These are phyloP conservation scores for Phylloporus gajari DNA, from an alignment of 1,284 basidiomycete species.

Conservation along the genomic window DNA sequence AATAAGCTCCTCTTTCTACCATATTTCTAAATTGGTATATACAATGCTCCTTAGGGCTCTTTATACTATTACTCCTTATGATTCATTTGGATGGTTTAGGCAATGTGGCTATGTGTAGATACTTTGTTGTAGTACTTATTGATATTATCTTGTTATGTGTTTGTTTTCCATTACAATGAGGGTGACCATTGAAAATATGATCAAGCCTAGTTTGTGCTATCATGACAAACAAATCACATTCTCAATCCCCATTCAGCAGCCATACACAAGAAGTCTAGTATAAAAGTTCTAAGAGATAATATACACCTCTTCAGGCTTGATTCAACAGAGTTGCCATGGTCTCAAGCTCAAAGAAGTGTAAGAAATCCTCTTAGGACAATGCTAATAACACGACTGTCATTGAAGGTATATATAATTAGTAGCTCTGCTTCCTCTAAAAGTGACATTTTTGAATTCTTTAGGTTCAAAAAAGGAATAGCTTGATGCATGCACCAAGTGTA, in stretches of 20 bases:
- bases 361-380: not conserved
- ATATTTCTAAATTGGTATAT: too few species aligned
- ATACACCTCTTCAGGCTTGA: too few species aligned
- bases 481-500: slow-evolving; percentile 11
- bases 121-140: not conserved
- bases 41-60: not conserved
- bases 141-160: not conserved
- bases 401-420: not conserved
- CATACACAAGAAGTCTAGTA: too few species aligned
- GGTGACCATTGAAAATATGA: not conserved
- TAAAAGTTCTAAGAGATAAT: too few species aligned
- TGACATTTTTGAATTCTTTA: not conserved
- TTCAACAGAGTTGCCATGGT: too few species aligned
- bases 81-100: not conserved
- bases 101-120: not conserved
- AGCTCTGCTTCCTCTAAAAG: not conserved
- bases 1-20: too few species aligned
- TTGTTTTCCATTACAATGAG: not conserved
- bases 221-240: not conserved
- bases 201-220: not conserved
- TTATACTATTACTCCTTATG: not conserved
- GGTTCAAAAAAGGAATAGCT: slow-evolving; percentile 1
- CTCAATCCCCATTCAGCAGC: too few species aligned
- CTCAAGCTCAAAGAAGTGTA: too few species aligned
- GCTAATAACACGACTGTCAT: not conserved